These are phyloP conservation scores for Lactarius hatsudake DNA, from an alignment of 768 basidiomycete genomes.

Conservation along the genomic window DNA sequence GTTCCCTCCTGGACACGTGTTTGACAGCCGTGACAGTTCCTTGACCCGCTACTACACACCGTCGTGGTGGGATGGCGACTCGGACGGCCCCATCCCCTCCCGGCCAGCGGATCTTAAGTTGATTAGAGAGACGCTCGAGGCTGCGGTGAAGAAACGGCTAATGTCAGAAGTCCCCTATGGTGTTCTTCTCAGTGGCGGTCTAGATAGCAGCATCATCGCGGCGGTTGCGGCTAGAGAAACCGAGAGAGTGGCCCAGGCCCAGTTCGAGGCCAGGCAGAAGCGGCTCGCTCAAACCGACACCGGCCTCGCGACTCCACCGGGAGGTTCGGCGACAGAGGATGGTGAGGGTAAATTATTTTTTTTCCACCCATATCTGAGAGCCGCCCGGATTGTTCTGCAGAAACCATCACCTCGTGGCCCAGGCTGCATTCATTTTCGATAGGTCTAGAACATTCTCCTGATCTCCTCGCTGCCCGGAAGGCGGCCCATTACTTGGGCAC, in stretches of 20 bases:
- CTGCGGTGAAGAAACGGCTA: conserved; percentile 87
- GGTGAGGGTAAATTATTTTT: conserved; percentile 39
- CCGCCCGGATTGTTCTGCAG: conserved; percentile 36
- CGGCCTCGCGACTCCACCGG: conserved; percentile 56
- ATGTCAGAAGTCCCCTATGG: conserved; percentile 99
- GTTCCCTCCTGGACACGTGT: conserved; percentile 97
- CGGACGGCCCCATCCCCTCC: conserved; percentile 61
- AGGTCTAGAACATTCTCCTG: conserved; percentile 92
- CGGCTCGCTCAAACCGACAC: conserved; percentile 52
- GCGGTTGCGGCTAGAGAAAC: conserved; percentile 94
- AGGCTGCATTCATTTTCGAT: conserved; percentile 97
- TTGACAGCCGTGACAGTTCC: conserved; percentile 77
- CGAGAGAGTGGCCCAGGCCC: conserved; percentile 81
- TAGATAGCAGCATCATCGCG: conserved; percentile 96
- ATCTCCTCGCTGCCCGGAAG: conserved; percentile 89
- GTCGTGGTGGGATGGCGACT: conserved; percentile 85
- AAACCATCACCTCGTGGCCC: conserved; percentile 84
- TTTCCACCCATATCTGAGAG: background rate
- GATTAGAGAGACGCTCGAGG: conserved; percentile 81
- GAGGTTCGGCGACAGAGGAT: conserved; percentile 44
- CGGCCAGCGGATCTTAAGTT: conserved; percentile 59
- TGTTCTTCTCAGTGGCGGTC: conserved; percentile 90
- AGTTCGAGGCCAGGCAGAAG: conserved; percentile 65
- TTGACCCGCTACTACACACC: conserved; percentile 86
- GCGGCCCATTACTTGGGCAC: conserved; percentile 93